Conservation (phyloP, 139 green algal genomes). For the Chlorella sp. region DNA sequence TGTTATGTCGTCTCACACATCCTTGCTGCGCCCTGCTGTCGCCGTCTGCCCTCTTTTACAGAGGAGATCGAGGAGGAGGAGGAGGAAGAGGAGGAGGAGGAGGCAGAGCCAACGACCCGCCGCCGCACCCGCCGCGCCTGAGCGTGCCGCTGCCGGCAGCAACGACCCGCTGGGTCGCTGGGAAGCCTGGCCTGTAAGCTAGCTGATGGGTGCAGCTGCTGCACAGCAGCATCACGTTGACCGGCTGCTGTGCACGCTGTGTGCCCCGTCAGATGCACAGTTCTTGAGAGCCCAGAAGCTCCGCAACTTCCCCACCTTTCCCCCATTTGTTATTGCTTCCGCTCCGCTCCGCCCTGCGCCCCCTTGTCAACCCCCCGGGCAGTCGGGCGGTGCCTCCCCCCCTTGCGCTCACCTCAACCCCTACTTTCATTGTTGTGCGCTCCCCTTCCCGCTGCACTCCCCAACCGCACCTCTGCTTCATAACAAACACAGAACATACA, state of each 20-base stretch:
- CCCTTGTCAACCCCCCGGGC: too few relatives aligned
- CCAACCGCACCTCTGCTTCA: background rate
- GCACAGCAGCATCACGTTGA: background rate
- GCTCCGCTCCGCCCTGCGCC: too few relatives aligned
- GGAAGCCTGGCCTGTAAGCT: too few relatives aligned
- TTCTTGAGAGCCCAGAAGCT: background rate
- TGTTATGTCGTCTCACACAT: background rate
- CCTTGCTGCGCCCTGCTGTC: background rate
- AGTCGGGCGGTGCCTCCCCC: too few relatives aligned
- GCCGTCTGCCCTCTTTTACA: background rate
- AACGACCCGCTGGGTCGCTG: too few relatives aligned
- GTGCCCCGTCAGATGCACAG: background rate
- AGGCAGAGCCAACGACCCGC: background rate
- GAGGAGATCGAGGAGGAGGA: conserved; percentile 27
- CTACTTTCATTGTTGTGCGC: background rate
- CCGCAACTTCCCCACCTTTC: background rate
- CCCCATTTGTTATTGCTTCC: background rate
- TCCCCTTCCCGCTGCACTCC: background rate
- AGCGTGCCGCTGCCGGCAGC: background rate
- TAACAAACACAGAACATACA: background rate
- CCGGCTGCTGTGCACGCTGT: background rate
- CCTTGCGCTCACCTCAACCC: too few relatives aligned
- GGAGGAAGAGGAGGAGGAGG: conserved; percentile 35
- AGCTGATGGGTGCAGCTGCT: background rate
- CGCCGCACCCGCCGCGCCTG: conserved; percentile 48